Conservation (phyloP, 2,329 filamentous ascomycete species). For the Talaromyces rugulosus region DNA sequence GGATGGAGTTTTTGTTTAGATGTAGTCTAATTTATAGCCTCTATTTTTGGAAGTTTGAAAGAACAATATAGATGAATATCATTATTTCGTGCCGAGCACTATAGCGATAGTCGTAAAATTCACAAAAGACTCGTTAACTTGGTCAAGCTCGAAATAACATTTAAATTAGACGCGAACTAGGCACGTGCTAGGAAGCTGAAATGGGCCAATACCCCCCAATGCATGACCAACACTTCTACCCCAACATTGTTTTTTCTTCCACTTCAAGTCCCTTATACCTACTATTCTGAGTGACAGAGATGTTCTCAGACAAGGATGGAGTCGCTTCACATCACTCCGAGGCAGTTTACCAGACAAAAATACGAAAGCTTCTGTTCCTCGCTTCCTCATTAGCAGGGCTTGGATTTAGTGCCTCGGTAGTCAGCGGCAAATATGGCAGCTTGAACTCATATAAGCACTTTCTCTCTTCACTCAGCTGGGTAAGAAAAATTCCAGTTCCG, state of each 20-base stretch:
- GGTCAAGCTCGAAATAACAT: no score
- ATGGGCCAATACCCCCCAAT: no score
- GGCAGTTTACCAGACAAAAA: background rate
- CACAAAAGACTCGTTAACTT: no score
- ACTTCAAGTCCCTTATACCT: no score
- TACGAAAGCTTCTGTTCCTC: background rate
- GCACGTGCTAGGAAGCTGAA: no score
- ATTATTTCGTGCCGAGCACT: no score
- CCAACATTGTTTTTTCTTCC: no score
- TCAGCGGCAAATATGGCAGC: background rate
- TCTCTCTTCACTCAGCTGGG: background rate
- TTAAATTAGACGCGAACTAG: no score
- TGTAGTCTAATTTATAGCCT: background rate
- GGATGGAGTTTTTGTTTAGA: background rate
- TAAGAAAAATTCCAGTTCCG: background rate
- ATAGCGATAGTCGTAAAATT: no score
- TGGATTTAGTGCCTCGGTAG: background rate
- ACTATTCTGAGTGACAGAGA: background rate
- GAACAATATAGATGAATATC: no score
- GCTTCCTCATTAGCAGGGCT: background rate
- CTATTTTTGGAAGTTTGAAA: no score
- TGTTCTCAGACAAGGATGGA: slow-evolving; percentile 14
- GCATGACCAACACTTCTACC: no score
- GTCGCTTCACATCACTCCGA: background rate
- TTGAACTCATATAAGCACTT: background rate